Percentiles rank a stretch among this genome's conserved stretches.
Evolutionary conservation across 306 rosid species (phyloP).

Genomic region (Citrullus mucosospermus): DNA sequence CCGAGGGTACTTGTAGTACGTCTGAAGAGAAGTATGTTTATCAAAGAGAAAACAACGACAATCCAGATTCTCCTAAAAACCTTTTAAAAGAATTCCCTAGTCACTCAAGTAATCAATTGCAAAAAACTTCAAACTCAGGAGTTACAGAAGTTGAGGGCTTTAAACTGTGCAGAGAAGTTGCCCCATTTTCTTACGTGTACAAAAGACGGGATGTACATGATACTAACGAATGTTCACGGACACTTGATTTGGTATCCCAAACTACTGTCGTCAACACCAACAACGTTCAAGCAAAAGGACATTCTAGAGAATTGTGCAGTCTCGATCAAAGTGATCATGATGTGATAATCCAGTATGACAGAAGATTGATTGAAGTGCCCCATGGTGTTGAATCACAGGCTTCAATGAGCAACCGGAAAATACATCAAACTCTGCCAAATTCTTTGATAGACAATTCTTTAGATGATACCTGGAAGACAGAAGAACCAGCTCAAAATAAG

Average conservation of each 20-base stretch:
- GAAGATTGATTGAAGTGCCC: neutral
- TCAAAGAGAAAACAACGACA: neutral
- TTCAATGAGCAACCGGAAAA: neutral
- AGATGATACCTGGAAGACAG: neutral
- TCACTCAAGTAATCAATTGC: neutral
- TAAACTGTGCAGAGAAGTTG: neutral
- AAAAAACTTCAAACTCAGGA: neutral
- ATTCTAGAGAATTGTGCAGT: neutral
- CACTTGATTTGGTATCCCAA: neutral
- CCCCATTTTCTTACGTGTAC: neutral
- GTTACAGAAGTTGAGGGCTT: neutral
- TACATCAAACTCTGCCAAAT: neutral
- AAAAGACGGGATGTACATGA: neutral
- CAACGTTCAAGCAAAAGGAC: neutral
- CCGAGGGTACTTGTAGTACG: neutral
- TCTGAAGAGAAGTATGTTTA: neutral
- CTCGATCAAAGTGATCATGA: neutral
- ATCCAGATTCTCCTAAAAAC: neutral
- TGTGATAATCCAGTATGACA: neutral
- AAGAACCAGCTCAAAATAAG: neutral
- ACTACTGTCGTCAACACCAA: neutral
- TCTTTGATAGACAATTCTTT: neutral
- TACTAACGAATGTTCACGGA: neutral
- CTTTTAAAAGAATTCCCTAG: neutral
- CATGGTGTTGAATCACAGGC: neutral